These are phyloP conservation scores for Trichoderma citrinoviride DNA, from an alignment of 2,329 filamentous ascomycete genomes.

Conservation along the genomic window DNA sequence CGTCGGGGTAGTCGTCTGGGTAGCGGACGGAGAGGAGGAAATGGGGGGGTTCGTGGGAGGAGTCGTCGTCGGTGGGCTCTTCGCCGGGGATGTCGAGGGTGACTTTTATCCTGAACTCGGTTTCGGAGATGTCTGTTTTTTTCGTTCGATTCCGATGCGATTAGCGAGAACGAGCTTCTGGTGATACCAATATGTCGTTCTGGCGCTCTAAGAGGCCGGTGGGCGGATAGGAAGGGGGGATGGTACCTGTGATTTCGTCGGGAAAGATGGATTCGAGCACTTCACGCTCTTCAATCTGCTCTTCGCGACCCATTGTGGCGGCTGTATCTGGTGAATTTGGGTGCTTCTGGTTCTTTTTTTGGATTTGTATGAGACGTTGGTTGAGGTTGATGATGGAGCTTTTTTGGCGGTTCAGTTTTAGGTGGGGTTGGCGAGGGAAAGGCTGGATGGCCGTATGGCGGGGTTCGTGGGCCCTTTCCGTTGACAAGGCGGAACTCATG, in stretches of 20 bases:
- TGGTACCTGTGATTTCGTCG: slow-evolving; percentile 85
- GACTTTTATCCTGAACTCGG: slow-evolving; percentile 82
- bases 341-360: neutral
- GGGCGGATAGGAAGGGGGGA: neutral
- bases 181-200: neutral
- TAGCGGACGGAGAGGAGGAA: slow-evolving; percentile 85
- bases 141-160: neutral
- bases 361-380: neutral
- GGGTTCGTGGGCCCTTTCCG: slow-evolving; percentile 26
- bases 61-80: slow-evolving; percentile 54
- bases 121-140: slow-evolving; percentile 76
- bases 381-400: slow-evolving; percentile 6
- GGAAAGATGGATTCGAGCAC: slow-evolving; percentile 98
- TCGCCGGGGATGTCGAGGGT: slow-evolving; percentile 73
- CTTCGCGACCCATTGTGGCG: slow-evolving; percentile 66
- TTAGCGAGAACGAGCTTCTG: neutral
- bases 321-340: neutral
- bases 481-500: neutral
- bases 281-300: slow-evolving; percentile 93
- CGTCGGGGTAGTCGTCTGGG: slow-evolving; percentile 87
- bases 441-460: slow-evolving; percentile 27
- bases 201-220: neutral
- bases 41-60: slow-evolving; percentile 53
- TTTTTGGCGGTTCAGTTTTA: slow-evolving; percentile 1
- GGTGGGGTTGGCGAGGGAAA: slow-evolving; percentile 27